Base-by-base conservation (phyloP, 306 rosid genomes). In the Nissolia schottii region DNA sequence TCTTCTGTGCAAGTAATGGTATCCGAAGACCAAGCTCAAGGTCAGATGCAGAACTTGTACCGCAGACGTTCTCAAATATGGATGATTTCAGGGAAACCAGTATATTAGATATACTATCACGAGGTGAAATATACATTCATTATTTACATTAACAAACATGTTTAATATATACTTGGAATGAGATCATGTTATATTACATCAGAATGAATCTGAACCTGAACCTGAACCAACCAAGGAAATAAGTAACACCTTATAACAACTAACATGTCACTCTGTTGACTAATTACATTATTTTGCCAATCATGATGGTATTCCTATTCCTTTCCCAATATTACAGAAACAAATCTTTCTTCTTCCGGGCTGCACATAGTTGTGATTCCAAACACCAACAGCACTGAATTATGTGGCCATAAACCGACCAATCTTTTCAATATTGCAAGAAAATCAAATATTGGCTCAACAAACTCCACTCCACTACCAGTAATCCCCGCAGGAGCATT, bases 401-500 rank as follows among this genome's bases (percentile, higher is more conserved):
- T 23, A 8, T 75, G 38, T 40, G 18, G 70, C 48, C 32, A 62
- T 31, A 54, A 32, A 62, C 25, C n/a, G n/a, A 40, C 60, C 40
- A 23, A 37, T 23, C n/a, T 22, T 19, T 37, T 13, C 19, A 12
- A 41, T 46, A 1, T 56, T 55, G 46, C 14, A 14, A 53, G n/a
- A 65, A 48, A 53, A 34, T 38, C 24, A 14, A 65, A n/a, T 19
- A 16, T 68, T 64, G 32, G 62, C 40, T 74, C 68, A 67, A 68
- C 16, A 45, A 43, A 19, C 24, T 57, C 67, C 32, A 19, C 24
- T 57, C 67, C 32, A 75, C 86, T 87, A 90, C 98, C 98, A 90
- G 77, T 82, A 90, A 75, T 90, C 97, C 24, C 92, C 87, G 84
- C 97, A 93, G 32, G 98, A 93, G 84, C 96, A 93, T 55, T 82